Conservation (phyloP, 345 rosid species). For the Rhizophora mangle region DNA sequence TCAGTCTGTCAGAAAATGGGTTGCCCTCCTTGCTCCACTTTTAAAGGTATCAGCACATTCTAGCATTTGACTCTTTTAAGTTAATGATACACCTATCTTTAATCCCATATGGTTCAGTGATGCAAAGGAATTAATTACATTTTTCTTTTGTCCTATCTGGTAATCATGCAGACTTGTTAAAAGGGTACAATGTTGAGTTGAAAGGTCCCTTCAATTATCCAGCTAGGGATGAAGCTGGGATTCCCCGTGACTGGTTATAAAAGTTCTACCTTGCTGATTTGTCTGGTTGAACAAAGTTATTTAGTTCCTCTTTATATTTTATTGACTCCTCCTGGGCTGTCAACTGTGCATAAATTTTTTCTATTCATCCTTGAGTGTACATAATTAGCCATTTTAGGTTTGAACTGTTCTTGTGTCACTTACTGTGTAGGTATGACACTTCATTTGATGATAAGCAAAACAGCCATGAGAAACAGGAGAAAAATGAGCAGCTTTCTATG, state of each 20-base stretch:
- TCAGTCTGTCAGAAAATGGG: slow-evolving; percentile 65
- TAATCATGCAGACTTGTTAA: slow-evolving; percentile 50
- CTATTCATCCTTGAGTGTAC: background rate
- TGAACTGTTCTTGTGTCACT: slow-evolving; percentile 3
- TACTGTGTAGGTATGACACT: slow-evolving; percentile 55
- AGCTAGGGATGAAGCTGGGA: slow-evolving; percentile 87
- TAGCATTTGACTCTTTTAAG: background rate
- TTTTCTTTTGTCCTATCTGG: slow-evolving; percentile 8
- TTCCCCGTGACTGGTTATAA: slow-evolving; percentile 81
- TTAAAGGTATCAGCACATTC: slow-evolving; percentile 53
- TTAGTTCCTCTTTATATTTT: background rate
- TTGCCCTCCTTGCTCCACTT: slow-evolving; percentile 66
- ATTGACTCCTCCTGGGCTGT: background rate
- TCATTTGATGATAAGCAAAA: slow-evolving; percentile 37
- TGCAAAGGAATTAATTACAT: slow-evolving; percentile 10
- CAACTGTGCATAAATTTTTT: background rate
- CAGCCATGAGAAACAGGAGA: slow-evolving; percentile 14
- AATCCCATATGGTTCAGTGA: background rate
- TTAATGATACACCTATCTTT: background rate
- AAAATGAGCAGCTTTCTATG: slow-evolving; percentile 48
- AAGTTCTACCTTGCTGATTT: background rate
- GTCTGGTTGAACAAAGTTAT: background rate
- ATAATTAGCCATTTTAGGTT: background rate
- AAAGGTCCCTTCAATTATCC: slow-evolving; percentile 92
- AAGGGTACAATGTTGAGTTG: slow-evolving; percentile 73